These are phyloP conservation scores for Ceratocystis harringtonii DNA, from an alignment of 2,329 filamentous ascomycete genomes.

Conservation along the genomic window DNA sequence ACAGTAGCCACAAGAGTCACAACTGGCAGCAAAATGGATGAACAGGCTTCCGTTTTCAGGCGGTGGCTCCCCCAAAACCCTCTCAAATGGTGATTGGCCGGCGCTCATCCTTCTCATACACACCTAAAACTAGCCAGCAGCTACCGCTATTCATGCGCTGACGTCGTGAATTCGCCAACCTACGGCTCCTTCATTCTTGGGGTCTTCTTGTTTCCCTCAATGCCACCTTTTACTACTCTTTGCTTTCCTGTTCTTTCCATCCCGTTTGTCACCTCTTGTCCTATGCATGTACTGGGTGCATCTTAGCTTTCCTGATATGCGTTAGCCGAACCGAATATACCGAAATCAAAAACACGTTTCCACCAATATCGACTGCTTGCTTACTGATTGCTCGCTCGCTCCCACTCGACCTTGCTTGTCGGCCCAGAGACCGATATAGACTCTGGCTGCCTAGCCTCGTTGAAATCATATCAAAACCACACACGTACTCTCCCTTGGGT, in stretches of 20 bases:
- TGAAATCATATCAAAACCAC: background rate
- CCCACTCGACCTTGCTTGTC: background rate
- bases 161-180: constrained; percentile 8
- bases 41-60: constrained; percentile 9
- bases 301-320: background rate
- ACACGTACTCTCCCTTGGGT: background rate
- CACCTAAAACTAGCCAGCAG: constrained; percentile 10
- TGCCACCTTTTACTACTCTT: background rate
- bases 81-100: background rate
- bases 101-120: constrained; percentile 10
- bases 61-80: constrained; percentile 5
- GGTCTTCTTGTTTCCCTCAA: background rate
- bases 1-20: constrained; percentile 10
- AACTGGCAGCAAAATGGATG: background rate
- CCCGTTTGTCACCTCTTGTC: background rate
- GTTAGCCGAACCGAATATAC: background rate
- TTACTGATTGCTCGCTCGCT: constrained; percentile 18
- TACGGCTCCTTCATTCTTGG: background rate
- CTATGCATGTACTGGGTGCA: background rate
- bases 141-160: constrained; percentile 11
- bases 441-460: background rate
- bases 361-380: background rate
- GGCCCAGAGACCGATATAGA: background rate
- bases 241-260: background rate
- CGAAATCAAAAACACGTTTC: constrained; percentile 4